These are phyloP conservation scores for Trichoderma gamsii DNA, from an alignment of 495 filamentous ascomycete genomes.

Conservation along the genomic window DNA sequence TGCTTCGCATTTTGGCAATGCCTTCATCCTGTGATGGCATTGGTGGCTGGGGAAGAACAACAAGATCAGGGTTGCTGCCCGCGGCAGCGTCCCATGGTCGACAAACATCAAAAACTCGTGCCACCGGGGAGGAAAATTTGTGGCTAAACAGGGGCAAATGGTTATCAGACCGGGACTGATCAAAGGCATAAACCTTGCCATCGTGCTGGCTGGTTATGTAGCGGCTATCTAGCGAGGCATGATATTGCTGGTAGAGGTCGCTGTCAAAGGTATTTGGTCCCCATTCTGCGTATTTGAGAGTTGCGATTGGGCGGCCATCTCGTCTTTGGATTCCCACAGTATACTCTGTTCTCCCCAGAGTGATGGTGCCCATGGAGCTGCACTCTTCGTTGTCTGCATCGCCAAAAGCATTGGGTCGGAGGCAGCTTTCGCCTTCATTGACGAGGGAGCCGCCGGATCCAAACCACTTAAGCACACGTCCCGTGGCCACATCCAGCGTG, in stretches of 20 bases:
- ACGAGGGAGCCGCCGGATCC: constrained; percentile 37
- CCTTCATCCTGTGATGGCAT: constrained; percentile 56
- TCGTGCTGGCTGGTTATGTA: constrained; percentile 86
- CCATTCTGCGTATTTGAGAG: constrained; percentile 92
- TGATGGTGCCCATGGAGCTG: constrained; percentile 62
- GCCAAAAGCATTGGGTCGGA: constrained; percentile 54
- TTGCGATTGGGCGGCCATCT: constrained; percentile 74
- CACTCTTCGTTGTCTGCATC: constrained; percentile 62
- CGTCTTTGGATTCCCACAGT: constrained; percentile 74
- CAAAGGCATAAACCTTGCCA: constrained; percentile 77
- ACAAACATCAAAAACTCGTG: constrained; percentile 84
- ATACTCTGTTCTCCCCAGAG: constrained; percentile 80
- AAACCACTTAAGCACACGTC: constrained; percentile 56
- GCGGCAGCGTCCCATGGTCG: constrained; percentile 55
- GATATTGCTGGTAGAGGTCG: constrained; percentile 80
- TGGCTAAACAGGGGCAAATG: constrained; percentile 43
- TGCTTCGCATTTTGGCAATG: constrained; percentile 49
- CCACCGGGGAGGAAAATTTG: constrained; percentile 76
- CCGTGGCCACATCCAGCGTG: constrained; percentile 79
- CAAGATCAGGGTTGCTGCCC: constrained; percentile 55
- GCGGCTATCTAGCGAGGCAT: constrained; percentile 70
- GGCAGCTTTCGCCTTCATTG: constrained; percentile 48
- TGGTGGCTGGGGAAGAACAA: constrained; percentile 80
- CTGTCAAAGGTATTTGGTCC: constrained; percentile 84
- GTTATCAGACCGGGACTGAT: constrained; percentile 46